Base-by-base conservation (phyloP, 805 yeast genomes). In the Lachancea cidri region DNA sequence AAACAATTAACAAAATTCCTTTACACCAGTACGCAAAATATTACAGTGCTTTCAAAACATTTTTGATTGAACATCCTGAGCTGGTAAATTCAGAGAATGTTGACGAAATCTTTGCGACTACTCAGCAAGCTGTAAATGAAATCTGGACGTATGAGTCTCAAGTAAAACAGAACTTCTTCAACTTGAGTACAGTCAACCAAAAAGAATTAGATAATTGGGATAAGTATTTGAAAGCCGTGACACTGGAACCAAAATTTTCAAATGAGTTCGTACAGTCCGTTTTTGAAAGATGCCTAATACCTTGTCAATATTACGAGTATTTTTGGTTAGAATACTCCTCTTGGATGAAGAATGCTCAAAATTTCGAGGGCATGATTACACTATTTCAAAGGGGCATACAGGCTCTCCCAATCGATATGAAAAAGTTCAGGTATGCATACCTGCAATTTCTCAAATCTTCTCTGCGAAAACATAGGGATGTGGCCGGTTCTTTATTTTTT, bases 11-110 rank as follows among this genome's bases (percentile, higher is more conserved):
- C 30, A 55, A 57, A 31, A 67, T 85, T 2, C 98, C 98, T 0
- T 62, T 91, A 34, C 91, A 91, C 61, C 95, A 88, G 53, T 89
- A 87, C 58, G 82, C 96, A 0, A 78, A 75, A 48, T 91, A 82
- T 58, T 84, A 76, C 53, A 79, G 66, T 56, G 70, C 54, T 62
- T 77, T 54, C 52, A 66, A 45, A 67, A 67, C 47, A 47, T 68
- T 45, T 54, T 44, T 57, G 14, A 36, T 42, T 13, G 35, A 44
- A 9, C 38, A 48, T 5, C 17, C 38, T 4, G 77, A 73, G 43
- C 54, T 68, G 19, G 62, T 68, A 24, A 24, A 19, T 7, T 67
- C 62, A 29, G 48, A 72, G 8, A 71, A 67, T 49, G 68, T 74
- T 40, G 62, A 67, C 42, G 62, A 55, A 3, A 53, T 73, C 3